Evolutionary conservation across 257 asterid genomes (phyloP).

Genomic region (Solanum clarkiae): DNA sequence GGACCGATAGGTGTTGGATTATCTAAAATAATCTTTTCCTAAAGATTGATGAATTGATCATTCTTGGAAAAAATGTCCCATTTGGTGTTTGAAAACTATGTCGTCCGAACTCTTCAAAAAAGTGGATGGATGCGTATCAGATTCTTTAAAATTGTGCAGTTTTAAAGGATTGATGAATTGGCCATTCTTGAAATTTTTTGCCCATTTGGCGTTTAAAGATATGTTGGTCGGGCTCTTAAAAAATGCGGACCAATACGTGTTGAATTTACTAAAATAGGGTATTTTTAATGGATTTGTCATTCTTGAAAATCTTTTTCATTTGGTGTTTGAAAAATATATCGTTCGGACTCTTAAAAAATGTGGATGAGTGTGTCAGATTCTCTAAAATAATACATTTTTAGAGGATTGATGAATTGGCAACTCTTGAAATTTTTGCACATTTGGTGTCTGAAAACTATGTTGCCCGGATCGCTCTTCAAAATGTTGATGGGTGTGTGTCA

Average conservation of each 20-base stretch:
- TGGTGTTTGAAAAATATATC: not conserved
- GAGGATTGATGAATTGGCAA: not conserved
- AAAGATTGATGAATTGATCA: too few species aligned
- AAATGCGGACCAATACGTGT: not conserved
- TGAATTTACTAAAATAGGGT: not conserved
- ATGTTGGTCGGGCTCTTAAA: not conserved
- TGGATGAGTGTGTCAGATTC: not conserved
- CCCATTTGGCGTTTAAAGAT: not conserved
- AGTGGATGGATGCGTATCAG: accelerated
- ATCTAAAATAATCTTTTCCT: too few species aligned
- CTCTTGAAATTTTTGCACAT: not conserved
- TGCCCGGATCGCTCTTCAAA: not conserved
- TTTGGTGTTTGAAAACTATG: not conserved
- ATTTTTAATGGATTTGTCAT: not conserved
- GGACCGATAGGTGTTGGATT: too few species aligned
- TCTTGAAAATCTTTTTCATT: not conserved
- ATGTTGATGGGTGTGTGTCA: too few species aligned
- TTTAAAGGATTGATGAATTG: not conserved
- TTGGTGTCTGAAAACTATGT: not conserved
- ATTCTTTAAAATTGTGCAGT: not conserved
- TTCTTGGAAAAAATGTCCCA: too few species aligned
- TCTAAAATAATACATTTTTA: not conserved
- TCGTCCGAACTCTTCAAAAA: not conserved
- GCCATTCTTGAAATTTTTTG: not conserved
- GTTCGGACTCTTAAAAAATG: not conserved